Conservation (phyloP, 2,329 filamentous ascomycete species). For the Boeremia lycopersici region DNA sequence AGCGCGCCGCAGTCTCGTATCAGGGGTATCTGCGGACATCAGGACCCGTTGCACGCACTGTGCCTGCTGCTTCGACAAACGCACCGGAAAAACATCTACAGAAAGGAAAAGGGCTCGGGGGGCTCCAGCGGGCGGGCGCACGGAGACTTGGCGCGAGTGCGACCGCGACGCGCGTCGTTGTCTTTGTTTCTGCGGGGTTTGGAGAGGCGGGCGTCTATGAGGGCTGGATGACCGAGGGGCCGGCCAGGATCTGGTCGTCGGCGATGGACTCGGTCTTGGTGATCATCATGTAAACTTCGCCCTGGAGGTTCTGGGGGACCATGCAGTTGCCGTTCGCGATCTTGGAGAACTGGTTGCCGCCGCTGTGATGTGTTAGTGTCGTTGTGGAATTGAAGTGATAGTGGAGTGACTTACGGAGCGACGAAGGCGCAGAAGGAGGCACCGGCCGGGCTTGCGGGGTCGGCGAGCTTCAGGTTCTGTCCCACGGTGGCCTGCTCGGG, state of each 20-base stretch:
- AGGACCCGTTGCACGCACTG: neutral
- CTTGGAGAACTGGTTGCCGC: slow-evolving; percentile 57
- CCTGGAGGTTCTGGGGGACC: slow-evolving; percentile 66
- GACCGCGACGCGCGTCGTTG: neutral
- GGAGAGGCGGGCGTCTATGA: slow-evolving; percentile 30
- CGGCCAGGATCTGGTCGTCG: slow-evolving; percentile 65
- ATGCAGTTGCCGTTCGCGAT: slow-evolving; percentile 64
- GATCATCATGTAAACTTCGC: slow-evolving; percentile 71
- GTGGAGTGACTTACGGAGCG: slow-evolving; percentile 56
- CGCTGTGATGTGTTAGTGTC: slow-evolving; percentile 36
- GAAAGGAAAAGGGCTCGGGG: slow-evolving; percentile 13
- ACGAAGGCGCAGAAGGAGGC: slow-evolving; percentile 72
- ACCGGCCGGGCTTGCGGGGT: slow-evolving; percentile 43
- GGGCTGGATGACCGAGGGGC: slow-evolving; percentile 47
- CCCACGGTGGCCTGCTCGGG: slow-evolving; percentile 52
- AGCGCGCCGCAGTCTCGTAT: neutral
- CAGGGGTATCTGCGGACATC: slow-evolving; percentile 15
- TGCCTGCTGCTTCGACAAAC: neutral
- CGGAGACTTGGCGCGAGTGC: neutral
- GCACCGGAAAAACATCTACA: slow-evolving; percentile 17
- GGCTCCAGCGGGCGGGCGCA: neutral
- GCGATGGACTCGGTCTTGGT: slow-evolving; percentile 54
- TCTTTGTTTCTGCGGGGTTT: neutral
- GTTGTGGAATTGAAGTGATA: slow-evolving; percentile 30
- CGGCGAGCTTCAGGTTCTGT: slow-evolving; percentile 47